Conservation (phyloP, 2,329 filamentous ascomycete genomes). For the Fusarium penzigii region DNA sequence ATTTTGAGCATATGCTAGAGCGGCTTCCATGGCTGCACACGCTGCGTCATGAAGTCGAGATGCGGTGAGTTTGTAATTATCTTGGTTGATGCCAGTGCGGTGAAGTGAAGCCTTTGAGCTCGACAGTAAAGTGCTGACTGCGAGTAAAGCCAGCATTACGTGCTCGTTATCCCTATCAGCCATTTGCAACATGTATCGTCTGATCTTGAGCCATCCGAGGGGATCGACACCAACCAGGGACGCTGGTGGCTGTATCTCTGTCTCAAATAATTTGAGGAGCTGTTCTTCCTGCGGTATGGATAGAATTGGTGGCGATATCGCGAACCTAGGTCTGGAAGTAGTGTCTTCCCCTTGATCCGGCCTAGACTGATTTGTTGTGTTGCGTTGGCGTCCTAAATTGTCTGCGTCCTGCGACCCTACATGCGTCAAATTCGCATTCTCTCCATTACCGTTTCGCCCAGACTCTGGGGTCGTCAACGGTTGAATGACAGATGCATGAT, state of each 20-base stretch:
- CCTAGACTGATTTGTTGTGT: neutral
- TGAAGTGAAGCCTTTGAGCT: neutral
- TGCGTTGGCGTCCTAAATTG: neutral
- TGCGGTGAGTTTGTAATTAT: neutral
- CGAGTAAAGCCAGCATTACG: neutral
- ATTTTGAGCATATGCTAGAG: neutral
- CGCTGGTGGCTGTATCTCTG: neutral
- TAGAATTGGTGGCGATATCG: neutral
- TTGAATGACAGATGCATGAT: neutral
- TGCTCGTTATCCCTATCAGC: neutral
- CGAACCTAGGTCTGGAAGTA: neutral
- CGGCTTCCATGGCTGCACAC: neutral
- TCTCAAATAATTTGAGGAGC: neutral
- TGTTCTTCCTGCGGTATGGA: neutral
- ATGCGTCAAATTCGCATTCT: no score
- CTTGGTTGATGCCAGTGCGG: neutral
- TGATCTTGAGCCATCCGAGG: neutral
- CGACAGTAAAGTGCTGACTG: neutral
- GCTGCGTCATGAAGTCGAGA: neutral
- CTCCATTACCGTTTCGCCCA: neutral
- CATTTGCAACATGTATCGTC: neutral
- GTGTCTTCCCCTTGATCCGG: neutral
- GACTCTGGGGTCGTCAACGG: neutral
- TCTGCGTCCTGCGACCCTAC: neutral
- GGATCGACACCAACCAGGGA: neutral